These are phyloP conservation scores for Coprinellus micaceus DNA, from an alignment of 768 basidiomycete genomes.

Conservation along the genomic window DNA sequence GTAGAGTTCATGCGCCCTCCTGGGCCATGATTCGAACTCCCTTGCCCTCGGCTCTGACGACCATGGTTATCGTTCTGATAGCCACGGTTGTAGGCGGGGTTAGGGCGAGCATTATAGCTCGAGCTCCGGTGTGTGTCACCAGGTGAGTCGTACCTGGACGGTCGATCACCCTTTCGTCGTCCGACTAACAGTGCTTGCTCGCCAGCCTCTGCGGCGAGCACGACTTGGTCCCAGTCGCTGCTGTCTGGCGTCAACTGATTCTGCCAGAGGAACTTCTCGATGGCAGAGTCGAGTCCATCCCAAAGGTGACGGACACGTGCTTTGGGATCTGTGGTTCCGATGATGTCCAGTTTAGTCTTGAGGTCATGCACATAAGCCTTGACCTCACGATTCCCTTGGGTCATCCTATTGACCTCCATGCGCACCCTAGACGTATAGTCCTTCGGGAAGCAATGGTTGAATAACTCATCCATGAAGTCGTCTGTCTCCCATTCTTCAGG, in stretches of 20 bases:
- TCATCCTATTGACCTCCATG: slow-evolving; percentile 13
- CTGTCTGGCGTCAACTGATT: slow-evolving; percentile 24
- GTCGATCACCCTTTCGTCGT: no score
- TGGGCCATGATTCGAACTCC: no score
- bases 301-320: slow-evolving; percentile 33
- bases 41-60: no score
- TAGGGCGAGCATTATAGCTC: no score
- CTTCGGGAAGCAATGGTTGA: slow-evolving; percentile 1
- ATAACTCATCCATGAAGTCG: not conserved
- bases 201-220: not conserved
- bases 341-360: slow-evolving; percentile 23
- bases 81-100: no score
- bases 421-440: not conserved
- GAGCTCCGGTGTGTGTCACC: no score
- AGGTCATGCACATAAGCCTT: slow-evolving; percentile 28
- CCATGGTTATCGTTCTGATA: no score
- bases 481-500: not conserved
- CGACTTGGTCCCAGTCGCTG: slow-evolving; percentile 20
- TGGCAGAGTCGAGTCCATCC: slow-evolving; percentile 22
- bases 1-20: no score
- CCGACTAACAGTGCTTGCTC: not conserved
- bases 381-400: slow-evolving; percentile 24
- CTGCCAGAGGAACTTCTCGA: slow-evolving; percentile 27
- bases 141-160: no score
- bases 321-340: slow-evolving; percentile 21